Base-by-base conservation (phyloP, 2,329 filamentous ascomycete genomes). In the Microdochium nivale region DNA sequence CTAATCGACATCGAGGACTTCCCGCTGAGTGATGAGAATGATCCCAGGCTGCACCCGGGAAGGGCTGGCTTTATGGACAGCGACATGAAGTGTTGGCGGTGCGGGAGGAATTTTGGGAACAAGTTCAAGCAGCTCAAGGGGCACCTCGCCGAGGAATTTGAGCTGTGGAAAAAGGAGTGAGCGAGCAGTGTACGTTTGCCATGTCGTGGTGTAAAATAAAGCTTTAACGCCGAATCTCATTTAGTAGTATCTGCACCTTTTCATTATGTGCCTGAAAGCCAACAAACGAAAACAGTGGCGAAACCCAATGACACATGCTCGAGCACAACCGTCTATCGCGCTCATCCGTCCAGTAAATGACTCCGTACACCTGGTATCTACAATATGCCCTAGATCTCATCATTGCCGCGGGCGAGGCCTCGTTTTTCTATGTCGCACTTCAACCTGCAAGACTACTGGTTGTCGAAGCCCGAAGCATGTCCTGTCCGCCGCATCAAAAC, bases 71-170 rank as follows among this genome's bases (percentile, higher is more conserved):
- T 86, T 67, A 68, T 90, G 55, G 70, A 76, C 33, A 67, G 70
- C 54, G 84, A 90, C 53, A 76, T 96, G 66, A 70, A 71, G 56
- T 97, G 94, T 66, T 97, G 94, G 92, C 78, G 88, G 49, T 97
- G 94, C 70, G 82, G 83, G 1, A 70, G 67, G 66, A 79, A 81
- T 50, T 96, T 94, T 68, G 80, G 78, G 21, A 88, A 88, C 58
- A 79, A 77, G 63, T 95, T 96, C 66, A 74, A 79, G 49, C 55
- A 63, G 56, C 68, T 75, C 58, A 70, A 70, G 58, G 57, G 63
- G 21, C 65, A 99, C 72, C 70, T 96, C 47, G 77, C 78, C 16
- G 71, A 76, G 25, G 90, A 96, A 69, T 90, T 89, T 65, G 78
- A 86, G 59, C 72, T 70, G 53, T 96, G 90, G 90, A 89, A 79